These are phyloP conservation scores for Leptographium flavum DNA, from an alignment of 2,329 filamentous ascomycete genomes.

Conservation along the genomic window DNA sequence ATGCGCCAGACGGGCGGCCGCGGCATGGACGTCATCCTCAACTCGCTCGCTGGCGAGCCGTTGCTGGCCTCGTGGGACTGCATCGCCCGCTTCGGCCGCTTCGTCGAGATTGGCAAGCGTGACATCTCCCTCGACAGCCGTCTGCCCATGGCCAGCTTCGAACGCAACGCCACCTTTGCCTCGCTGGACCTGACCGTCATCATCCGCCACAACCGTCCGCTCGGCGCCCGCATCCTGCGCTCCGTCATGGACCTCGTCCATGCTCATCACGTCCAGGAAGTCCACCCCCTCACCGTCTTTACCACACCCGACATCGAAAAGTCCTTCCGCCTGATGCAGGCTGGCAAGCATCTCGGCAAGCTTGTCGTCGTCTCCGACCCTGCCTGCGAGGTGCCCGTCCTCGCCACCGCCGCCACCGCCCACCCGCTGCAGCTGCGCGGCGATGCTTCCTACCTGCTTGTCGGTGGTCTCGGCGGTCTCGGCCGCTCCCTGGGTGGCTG, in stretches of 20 bases:
- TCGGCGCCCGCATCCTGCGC: not conserved
- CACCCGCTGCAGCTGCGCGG: too few relatives aligned
- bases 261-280: not conserved
- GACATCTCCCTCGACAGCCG: not conserved
- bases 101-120: constrained; percentile 6
- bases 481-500: constrained; percentile 19
- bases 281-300: too few relatives aligned
- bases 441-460: constrained; percentile 19
- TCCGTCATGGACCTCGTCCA: not conserved
- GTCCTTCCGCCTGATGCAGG: constrained; percentile 7
- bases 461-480: constrained; percentile 23
- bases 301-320: constrained; percentile 12
- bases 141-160: constrained; percentile 19
- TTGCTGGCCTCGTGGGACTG: constrained; percentile 28
- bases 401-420: too few relatives aligned
- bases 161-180: constrained; percentile 27
- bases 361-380: constrained; percentile 3
- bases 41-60: constrained; percentile 27
- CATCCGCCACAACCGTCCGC: not conserved
- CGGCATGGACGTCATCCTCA: constrained; percentile 25
- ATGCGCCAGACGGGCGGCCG: constrained; percentile 15
- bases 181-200: constrained; percentile 33
- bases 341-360: constrained; percentile 2
- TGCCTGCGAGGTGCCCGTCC: not conserved
- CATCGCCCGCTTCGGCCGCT: constrained; percentile 21